Percentiles rank a stretch among this genome's conserved stretches.
Evolutionary conservation across 352 stramenopile genomes (phyloP).

Genomic region (Peronospora farinosa): DNA sequence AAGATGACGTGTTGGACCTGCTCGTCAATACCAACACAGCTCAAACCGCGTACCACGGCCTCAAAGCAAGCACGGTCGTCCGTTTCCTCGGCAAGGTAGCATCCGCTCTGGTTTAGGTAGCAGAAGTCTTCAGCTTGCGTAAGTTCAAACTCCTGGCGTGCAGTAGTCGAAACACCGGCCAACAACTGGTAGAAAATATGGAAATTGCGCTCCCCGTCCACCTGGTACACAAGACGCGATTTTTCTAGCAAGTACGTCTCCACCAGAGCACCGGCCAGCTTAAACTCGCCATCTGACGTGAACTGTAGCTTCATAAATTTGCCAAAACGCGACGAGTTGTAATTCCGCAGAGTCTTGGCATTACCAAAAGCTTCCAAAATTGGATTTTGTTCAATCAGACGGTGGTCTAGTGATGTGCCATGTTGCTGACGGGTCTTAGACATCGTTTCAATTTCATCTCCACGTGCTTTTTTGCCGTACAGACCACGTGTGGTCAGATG

Average conservation of each 20-base stretch:
- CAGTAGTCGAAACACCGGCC: slow-evolving; percentile 44
- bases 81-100: slow-evolving; percentile 89
- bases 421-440: slow-evolving; percentile 46
- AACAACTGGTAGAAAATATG: slow-evolving; percentile 94
- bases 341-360: slow-evolving; percentile 91
- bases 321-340: slow-evolving; percentile 93
- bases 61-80: slow-evolving; percentile 84
- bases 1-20: slow-evolving; percentile 83
- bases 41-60: slow-evolving; percentile 61
- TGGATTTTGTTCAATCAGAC: slow-evolving; percentile 88
- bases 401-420: slow-evolving; percentile 65
- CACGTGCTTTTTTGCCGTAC: slow-evolving; percentile 80
- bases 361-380: slow-evolving; percentile 95
- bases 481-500: slow-evolving; percentile 81
- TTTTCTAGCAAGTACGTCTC: slow-evolving; percentile 88
- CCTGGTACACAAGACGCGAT: slow-evolving; percentile 84
- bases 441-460: slow-evolving; percentile 62
- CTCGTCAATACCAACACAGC: slow-evolving; percentile 72
- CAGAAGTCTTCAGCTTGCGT: slow-evolving; percentile 83
- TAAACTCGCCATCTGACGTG: slow-evolving; percentile 78
- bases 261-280: slow-evolving; percentile 79
- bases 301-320: slow-evolving; percentile 96
- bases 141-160: slow-evolving; percentile 58
- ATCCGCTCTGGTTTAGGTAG: slow-evolving; percentile 92
- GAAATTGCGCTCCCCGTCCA: slow-evolving; percentile 91